A percentile compares a stretch with the other conserved stretches of the same genome.
These are phyloP conservation scores for Prunus armeniaca DNA, from an alignment of 306 rosid species.

Conservation along the genomic window DNA sequence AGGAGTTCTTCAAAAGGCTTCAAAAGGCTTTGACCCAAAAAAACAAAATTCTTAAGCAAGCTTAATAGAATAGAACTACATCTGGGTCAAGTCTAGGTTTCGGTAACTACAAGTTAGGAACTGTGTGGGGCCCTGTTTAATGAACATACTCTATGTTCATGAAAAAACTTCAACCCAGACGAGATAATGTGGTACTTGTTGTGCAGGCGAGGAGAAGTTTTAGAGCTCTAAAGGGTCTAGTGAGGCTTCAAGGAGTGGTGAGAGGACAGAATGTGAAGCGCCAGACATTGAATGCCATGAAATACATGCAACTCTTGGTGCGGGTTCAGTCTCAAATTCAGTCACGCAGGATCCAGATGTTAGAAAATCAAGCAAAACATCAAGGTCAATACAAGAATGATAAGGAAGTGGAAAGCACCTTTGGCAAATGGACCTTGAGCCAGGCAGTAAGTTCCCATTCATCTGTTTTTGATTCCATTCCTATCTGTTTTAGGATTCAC, in stretches of 20 bases:
- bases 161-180: background rate
- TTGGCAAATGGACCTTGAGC: constrained; percentile 60
- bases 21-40: background rate
- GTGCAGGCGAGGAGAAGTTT: constrained; percentile 88
- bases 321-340: constrained; percentile 96
- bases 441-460: constrained; percentile 51
- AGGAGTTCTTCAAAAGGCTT: background rate
- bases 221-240: constrained; percentile 90
- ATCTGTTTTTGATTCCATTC: background rate
- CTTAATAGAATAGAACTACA: background rate
- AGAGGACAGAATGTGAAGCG: constrained; percentile 98
- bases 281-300: constrained; percentile 90
- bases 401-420: constrained; percentile 53
- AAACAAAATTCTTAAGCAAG: too few relatives aligned
- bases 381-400: constrained; percentile 70
- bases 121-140: background rate
- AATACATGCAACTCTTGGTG: constrained; percentile 90
- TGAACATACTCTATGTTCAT: background rate
- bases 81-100: background rate
- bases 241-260: constrained; percentile 97
- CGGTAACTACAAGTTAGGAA: background rate
- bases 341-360: constrained; percentile 87
- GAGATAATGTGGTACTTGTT: constrained; percentile 21
- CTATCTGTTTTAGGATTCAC: background rate
- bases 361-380: constrained; percentile 77